Base-by-base conservation (phyloP, 306 rosid species). In the Canavalia gladiata region DNA sequence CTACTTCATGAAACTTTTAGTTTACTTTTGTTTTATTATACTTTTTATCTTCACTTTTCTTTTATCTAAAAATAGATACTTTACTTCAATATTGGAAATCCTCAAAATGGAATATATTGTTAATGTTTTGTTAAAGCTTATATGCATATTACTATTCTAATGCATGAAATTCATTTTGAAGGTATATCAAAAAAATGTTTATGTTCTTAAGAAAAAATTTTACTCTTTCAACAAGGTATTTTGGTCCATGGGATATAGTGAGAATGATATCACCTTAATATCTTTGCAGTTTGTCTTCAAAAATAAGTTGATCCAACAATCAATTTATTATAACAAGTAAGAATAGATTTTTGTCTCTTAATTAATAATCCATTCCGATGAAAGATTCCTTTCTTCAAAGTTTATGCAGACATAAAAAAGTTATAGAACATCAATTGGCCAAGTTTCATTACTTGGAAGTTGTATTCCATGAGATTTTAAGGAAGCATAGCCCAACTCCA, bases 41-140 rank as follows among this genome's bases (percentile, higher is more conserved):
- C 25, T 43, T 71, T 8, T 7, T 33, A 25, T 9, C 8, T 83
- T 85, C n/a, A 76, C 60, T 51, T 30, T 62, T 84, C 80, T 82
- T 33, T 69, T 73, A 54, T 6, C 8, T 33, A 63, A 83, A 72
- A 66, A 79, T 84, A 94, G 98, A 91, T 94, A 76, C 87, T 94
- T 57, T 92, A 92, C 88, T 94, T 97, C 89, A 94, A 94, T 87
- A 94, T 92, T 62, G 97, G 97, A 86, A 92, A 94, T 83, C 97
- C 98, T 56, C 98, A 94, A 54, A 47, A 43, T 18, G 25, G 25
- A n/a, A 66, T 58, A 8, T 45, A 29, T 74, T 2, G 7, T 29
- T 50, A 59, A 54, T 70, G 51, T 69, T 42, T 34, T 77, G 31
- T 29, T 70, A 60, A 68, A 64, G 35, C 34, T 31, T 66, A 30